Base-by-base conservation (phyloP, 257 asterid species). In the Forsythia viridissima region DNA sequence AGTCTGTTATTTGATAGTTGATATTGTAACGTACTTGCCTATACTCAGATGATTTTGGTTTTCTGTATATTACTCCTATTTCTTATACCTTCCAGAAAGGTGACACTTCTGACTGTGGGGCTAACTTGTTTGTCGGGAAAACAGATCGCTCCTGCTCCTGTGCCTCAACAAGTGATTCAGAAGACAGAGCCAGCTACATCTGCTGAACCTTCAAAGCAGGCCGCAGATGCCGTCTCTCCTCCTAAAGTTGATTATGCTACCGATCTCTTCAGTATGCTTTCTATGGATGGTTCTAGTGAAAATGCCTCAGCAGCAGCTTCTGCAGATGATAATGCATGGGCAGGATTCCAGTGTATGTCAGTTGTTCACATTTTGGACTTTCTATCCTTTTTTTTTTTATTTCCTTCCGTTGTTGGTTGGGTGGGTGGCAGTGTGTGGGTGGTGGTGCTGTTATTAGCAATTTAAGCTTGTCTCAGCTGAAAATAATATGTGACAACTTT, bases 271-370 rank as follows among this genome's bases (percentile, higher is more conserved):
- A 80, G 87, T 87, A 90, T 92, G 93, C 97, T 92, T 81, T 92
- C 98, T 34, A 68, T 90, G 86, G 96, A 94, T 76, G 88, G 76
- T 77, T 80, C 96, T 74, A 87, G 73, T 82, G 97, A 88, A 83
- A 88, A 83, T 84, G 87, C 88, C 74, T 76, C 89, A 8, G 90
- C 59, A 73, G 89, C 87, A 78, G 81, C 86, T 57, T 83, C 96
- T 74, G 85, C 88, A 36, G 98, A 92, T 73, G 98, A 93, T 74
- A 87, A 84, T 86, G 10, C 88, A 63, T 93, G 99, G 99, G 97
- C 95, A 75, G 97, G 97, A 79, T 96, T 94, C 82, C 98, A 94
- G 87, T 87, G 98, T 94, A 94, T 34, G 97, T 87, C 69, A 73
- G 59, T 83, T 42, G 48, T 41, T 40, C 73, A 52, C 15, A 4